Evolutionary conservation across 1,284 basidiomycete genomes (phyloP).

Genomic region (Papiliotrema flavescens): DNA sequence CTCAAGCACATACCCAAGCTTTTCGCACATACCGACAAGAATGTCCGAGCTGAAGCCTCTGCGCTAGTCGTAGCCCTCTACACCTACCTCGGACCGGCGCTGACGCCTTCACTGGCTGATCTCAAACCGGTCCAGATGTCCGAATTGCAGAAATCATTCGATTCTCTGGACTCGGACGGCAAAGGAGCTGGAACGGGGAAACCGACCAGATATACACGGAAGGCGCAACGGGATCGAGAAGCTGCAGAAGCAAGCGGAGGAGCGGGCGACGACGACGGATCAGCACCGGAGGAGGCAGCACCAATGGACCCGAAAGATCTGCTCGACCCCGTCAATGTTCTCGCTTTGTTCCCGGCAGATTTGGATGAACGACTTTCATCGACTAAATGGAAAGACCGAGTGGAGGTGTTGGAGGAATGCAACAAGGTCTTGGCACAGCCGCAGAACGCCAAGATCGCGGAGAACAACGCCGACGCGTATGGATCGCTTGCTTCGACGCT

Average conservation of each 20-base stretch:
- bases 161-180: conserved; percentile 72
- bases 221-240: conserved; percentile 70
- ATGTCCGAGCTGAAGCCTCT: conserved; percentile 87
- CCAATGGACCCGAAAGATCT: conserved; percentile 74
- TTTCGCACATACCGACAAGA: conserved; percentile 93
- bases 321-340: conserved; percentile 77
- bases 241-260: conserved; percentile 50
- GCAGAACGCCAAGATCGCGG: conserved; percentile 71
- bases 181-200: conserved; percentile 76
- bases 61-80: conserved; percentile 74
- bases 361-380: conserved; percentile 73
- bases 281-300: conserved; percentile 44
- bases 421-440: conserved; percentile 62
- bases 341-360: conserved; percentile 68
- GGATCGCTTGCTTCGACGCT: conserved; percentile 55
- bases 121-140: conserved; percentile 98
- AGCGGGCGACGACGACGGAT: conserved; percentile 24
- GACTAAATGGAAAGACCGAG: conserved; percentile 97
- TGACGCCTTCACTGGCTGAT: conserved; percentile 82
- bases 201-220: conserved; percentile 74
- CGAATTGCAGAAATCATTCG: conserved; percentile 89
- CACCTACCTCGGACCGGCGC: conserved; percentile 80
- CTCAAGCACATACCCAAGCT: conserved; percentile 87
- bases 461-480: conserved; percentile 56
- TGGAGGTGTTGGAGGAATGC: conserved; percentile 85